Evolutionary conservation across 306 rosid species (phyloP), one percentile per base, ranked within the genome.

Genomic region (Argentina anserina): DNA sequence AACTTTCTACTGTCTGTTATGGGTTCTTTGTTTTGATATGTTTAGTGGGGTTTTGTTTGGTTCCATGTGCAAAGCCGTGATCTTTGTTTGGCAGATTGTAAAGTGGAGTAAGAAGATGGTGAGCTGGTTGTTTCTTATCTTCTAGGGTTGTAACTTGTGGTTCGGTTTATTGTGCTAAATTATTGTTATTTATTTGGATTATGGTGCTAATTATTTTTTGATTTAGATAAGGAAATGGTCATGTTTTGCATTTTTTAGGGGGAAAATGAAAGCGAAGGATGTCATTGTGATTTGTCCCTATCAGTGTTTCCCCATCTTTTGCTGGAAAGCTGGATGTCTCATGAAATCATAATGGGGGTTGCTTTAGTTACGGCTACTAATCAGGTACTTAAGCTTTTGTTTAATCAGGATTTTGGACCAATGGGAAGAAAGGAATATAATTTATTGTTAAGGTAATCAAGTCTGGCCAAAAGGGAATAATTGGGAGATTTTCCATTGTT

Each of bases 281-380:
- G n/a, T 39, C 75, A 18, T 71, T 68, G 17, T 34, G 45, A 18
- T 50, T n/a, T 59, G 77, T 78, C 71, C 34, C 31, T 46, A 69
- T 72, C 65, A 15, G 66, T 28, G 66, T 28, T n/a, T 1, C 36
- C 36, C 29, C 13, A 18, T 43, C 25, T 79, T 73, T 62, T 71
- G 72, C 77, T 65, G 36, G 71, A 79, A 86, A 84, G 78, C 49
- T 72, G 85, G 76, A 65, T 45, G 62, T 9, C 36, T 33, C 36
- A 33, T 33, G 5, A 33, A 33, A 3, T 33, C 45, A 47, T 62
- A 2, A 69, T 21, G 58, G 60, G 60, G 6, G 5, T 61, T 25
- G 31, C 76, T 53, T 20, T 25, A 33, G 58, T 78, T 61, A 66
- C 69, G 81, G 41, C 78, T 59, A n/a, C 28, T 33, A 67, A 69